Evolutionary conservation across 108 stramenopile genomes (phyloP).

Genomic region (Epithemia pelagica): DNA sequence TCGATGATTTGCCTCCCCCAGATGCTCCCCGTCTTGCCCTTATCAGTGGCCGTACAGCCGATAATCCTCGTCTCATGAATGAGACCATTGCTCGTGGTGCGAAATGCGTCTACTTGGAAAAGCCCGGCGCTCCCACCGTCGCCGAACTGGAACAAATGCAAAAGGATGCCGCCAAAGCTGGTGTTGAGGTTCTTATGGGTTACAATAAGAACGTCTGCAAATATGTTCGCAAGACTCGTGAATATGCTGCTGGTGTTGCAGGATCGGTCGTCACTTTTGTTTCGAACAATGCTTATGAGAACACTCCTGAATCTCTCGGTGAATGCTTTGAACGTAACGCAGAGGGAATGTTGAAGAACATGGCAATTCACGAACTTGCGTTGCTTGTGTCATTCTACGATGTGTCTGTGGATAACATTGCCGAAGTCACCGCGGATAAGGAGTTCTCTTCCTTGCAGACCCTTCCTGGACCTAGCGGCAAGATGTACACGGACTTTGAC

Average conservation of each 20-base stretch:
- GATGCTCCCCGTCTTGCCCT: conserved; percentile 67
- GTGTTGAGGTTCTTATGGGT: conserved; percentile 86
- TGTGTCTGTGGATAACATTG: conserved; percentile 83
- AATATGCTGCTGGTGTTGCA: conserved; percentile 42
- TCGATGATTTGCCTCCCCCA: conserved; percentile 62
- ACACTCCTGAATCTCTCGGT: conserved; percentile 65
- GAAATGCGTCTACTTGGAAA: conserved; percentile 83
- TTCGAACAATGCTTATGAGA: conserved; percentile 90
- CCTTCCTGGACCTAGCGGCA: conserved; percentile 72
- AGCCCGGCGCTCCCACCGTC: conserved; percentile 88
- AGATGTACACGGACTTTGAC: conserved; percentile 87
- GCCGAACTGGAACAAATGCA: conserved; percentile 77
- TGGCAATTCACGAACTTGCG: conserved; percentile 92
- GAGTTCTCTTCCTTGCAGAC: conserved; percentile 77
- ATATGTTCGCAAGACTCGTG: conserved; percentile 75
- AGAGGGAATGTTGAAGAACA: conserved; percentile 94
- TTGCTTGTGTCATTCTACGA: conserved; percentile 84
- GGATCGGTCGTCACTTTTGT: conserved; percentile 84
- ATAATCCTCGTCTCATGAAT: conserved; percentile 79
- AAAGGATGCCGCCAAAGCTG: conserved; percentile 55
- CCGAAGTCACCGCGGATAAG: conserved; percentile 73
- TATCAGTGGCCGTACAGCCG: conserved; percentile 84
- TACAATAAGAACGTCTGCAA: conserved; percentile 96
- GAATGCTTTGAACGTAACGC: conserved; percentile 92
- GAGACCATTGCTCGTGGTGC: conserved; percentile 59